These are phyloP conservation scores for Pythium monospermum DNA, from an alignment of 352 stramenopile genomes.

Conservation along the genomic window DNA sequence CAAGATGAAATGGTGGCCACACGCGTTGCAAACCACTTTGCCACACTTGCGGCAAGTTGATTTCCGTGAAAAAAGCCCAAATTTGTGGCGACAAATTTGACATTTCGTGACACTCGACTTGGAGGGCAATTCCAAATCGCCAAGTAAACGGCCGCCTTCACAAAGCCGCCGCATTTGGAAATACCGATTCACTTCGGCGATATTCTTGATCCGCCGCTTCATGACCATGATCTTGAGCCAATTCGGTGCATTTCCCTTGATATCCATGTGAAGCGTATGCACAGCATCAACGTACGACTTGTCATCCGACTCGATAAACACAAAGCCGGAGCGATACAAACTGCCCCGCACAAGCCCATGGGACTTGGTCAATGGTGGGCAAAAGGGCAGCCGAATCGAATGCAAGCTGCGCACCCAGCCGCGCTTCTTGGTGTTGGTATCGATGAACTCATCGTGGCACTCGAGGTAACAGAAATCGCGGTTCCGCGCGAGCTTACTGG, in stretches of 20 bases:
- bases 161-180: conserved; percentile 57
- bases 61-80: conserved; percentile 61
- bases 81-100: conserved; percentile 45
- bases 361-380: conserved; percentile 45
- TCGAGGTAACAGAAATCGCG: conserved; percentile 84
- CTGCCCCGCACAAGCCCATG: conserved; percentile 63
- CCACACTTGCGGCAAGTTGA: conserved; percentile 71
- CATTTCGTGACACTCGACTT: conserved; percentile 45
- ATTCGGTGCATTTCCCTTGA: conserved; percentile 72
- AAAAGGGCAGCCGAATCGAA: conserved; percentile 73
- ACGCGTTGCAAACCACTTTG: conserved; percentile 65
- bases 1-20: conserved; percentile 42
- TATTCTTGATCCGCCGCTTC: conserved; percentile 74
- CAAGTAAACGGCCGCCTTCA: conserved; percentile 41
- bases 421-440: conserved; percentile 56
- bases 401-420: conserved; percentile 78
- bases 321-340: conserved; percentile 72
- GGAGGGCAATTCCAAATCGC: conserved; percentile 52
- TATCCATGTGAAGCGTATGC: conserved; percentile 72
- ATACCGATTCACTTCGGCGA: conserved; percentile 59
- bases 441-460: conserved; percentile 82
- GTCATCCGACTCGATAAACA: conserved; percentile 66
- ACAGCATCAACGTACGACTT: conserved; percentile 56
- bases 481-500: conserved; percentile 65
- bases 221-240: conserved; percentile 76